Evolutionary conservation across 148 eudicot species (phyloP).

Genomic region (Vaccinium myrtillus): DNA sequence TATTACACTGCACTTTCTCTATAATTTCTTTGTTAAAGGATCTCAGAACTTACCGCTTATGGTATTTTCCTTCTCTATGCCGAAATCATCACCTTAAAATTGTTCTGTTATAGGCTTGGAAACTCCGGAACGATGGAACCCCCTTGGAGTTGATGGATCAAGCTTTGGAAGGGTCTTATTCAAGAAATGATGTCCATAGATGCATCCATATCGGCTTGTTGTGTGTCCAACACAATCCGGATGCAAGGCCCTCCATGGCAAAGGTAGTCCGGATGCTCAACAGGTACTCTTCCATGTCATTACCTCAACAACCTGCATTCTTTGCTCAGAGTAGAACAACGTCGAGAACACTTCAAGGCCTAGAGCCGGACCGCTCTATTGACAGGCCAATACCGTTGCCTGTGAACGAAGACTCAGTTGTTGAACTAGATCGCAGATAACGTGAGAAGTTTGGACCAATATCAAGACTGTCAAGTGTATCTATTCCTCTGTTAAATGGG

Average conservation of each 20-base stretch:
- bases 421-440: background rate
- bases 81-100: background rate
- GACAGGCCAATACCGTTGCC: background rate
- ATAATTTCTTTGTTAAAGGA: background rate
- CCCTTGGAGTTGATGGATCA: conserved; percentile 26
- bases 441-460: background rate
- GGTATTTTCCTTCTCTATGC: background rate
- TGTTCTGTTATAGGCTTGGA: conserved; percentile 32
- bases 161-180: conserved; percentile 5
- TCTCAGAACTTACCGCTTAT: background rate
- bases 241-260: conserved; percentile 40
- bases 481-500: background rate
- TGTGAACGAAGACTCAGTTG: background rate
- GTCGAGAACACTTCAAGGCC: background rate
- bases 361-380: background rate
- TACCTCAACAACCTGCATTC: conserved; percentile 35
- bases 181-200: conserved; percentile 27
- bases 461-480: background rate
- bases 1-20: background rate
- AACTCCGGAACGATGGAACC: conserved; percentile 30
- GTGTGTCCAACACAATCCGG: conserved; percentile 34
- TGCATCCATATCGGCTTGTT: conserved; percentile 35
- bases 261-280: conserved; percentile 36
- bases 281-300: conserved; percentile 25
- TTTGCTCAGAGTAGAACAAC: background rate